Evolutionary conservation across 306 rosid species (phyloP), one percentile per base, ranked within the genome.

Genomic region (Begonia loranthoides): DNA sequence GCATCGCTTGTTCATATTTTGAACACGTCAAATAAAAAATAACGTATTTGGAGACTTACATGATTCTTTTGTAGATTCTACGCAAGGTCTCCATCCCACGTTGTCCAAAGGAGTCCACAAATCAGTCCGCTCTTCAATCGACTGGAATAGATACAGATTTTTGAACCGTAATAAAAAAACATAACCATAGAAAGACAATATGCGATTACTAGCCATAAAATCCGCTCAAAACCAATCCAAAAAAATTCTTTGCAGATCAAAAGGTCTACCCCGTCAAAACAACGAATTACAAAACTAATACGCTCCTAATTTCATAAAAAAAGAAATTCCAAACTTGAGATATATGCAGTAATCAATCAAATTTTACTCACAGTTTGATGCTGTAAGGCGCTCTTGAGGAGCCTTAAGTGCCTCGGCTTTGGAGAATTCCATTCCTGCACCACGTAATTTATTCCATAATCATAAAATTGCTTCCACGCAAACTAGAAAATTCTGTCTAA

Each of bases 341-440:
- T 28, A 28, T 22, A 22, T 28, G 36, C 56, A 68, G 60, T 7
- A 60, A 28, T 33, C 48, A 66, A 73, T 57, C 54, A 69, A 76
- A 56, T 58, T 85, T 73, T 74, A 86, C 73, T 56, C 73, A 68
- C 99, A 55, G 69, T 80, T 71, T 83, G 79, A 12, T 67, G 78
- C 55, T 78, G 93, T 73, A 80, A 63, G 9, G 93, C 99, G 46
- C 86, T 86, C 71, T 47, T 86, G 65, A 92, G 84, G 49, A 92
- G 92, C 51, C 79, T 79, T 10, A 57, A 76, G 71, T 92, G 96
- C 69, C 87, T 86, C 21, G 94, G 84, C 69, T 83, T 92, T 46
- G 83, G 78, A 67, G 71, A 65, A 72, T 75, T 81, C 69, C 60
- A 66, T 61, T 83, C 99, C 94, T 86, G 71, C 69, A 77, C 9